Evolutionary conservation across 2,329 filamentous ascomycete genomes (phyloP), one percentile per base, ranked within the genome.

Genomic region (Corynespora cassiicola): DNA sequence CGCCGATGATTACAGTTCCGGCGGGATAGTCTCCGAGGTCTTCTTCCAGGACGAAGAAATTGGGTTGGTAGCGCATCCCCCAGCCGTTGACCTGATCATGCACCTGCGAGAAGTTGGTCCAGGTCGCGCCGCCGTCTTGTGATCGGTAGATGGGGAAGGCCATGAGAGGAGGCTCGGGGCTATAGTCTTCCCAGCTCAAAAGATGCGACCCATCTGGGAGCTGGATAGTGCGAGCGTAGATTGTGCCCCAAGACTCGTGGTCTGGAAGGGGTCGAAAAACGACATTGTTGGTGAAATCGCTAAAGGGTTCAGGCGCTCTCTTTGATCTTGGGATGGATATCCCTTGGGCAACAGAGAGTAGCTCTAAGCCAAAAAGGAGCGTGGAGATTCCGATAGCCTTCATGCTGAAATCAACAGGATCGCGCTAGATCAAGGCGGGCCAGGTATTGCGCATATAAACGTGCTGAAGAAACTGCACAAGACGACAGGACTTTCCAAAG

Each of bases 61-160:
- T 14, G 3, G 39, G 39, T 26, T 42, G 39, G 22, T 85, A 85
- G 20, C 81, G 75, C 36, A 85, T 58, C 6, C 84, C 84, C 70
- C 78, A 80, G 26, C 76, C 75, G 50, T 85, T 84, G 22, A 77
- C 78, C 28, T 77, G 73, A 55, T 87, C 84, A 2, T 77, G 69
- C n/a, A 87, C 77, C n/a, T 73, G 73, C 6, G 80, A 79, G 36
- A 84, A 70, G 54, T 82, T 75, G 5, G 70, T 68, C 84, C 84
- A 87, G 2, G 76, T 80, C 2, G 45, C 37, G 11, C 68, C 42
- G 47, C 63, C 47, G 65, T 76, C 69, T 45, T 47, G 63, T 56
- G 60, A 75, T 57, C 48, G 64, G 44, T 64, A 70, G 40, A 70
- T 60, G 11, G 65, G 65, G 21, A 65, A 66, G 44, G 65, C 61